Base-by-base conservation (phyloP, 495 filamentous ascomycete species). In the Neurospora sp. region DNA sequence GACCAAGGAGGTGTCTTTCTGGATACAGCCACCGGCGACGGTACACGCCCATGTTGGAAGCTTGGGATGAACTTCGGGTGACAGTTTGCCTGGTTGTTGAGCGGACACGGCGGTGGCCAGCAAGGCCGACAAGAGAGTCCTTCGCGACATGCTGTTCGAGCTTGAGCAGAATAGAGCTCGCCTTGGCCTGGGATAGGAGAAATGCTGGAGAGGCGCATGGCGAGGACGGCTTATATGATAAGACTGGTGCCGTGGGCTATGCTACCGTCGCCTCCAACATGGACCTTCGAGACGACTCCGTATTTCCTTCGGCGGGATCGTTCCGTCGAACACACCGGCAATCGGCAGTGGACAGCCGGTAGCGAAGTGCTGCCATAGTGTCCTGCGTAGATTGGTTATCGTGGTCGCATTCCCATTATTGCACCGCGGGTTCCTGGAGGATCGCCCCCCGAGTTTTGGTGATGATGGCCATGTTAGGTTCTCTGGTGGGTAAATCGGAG, bases 21-120 rank as follows among this genome's bases (percentile, higher is more conserved):
- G 79, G 11, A 84, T 83, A 78, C 89, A 91, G 72, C 82, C 85
- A 27, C 83, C 87, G 31, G 75, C 75, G 12, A 76, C 76, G 3
- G 85, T 84, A 76, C 89, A 91, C 68, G 83, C 86, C 74, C 85
- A 80, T 78, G 84, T 87, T 59, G 83, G 85, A 69, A 91, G 77
- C 22, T 79, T 73, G 16, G 89, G 89, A 68, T 91, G 89, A 3
- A 75, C 72, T 61, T 77, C 76, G 3, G 71, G 61, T 4, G 74
- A 71, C 14, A 66, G 4, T 70, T 72, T 75, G 27, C 76, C 74
- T 10, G 74, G 71, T 42, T 75, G 76, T 61, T 77, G 75, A 37
- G 75, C 73, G 5, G 69, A 6, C 16, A 70, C 73, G 18, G 73
- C 42, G 39, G 44, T 68, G 14, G 27, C 53, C 75, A 75, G 40